phyloP scores from a whole-genome alignment of 78 protist genomes.

The Dictyostelium citrinum region DNA sequence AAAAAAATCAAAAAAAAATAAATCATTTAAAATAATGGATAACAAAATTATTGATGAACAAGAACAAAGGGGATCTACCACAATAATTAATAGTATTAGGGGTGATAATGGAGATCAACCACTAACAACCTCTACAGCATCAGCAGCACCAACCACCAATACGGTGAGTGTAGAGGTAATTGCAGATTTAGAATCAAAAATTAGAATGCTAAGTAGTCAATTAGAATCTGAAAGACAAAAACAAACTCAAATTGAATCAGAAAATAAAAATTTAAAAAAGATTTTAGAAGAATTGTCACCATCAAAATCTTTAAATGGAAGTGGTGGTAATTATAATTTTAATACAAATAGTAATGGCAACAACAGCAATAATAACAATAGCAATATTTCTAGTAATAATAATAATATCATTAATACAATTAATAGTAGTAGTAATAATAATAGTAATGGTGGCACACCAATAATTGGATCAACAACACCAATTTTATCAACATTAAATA shows the following conservation, averaged over 20 bases:
- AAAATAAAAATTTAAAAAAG: conserved; percentile 30
- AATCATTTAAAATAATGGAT: not conserved
- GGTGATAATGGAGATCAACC: not conserved
- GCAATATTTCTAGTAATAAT: too few species aligned
- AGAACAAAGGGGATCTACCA: not conserved
- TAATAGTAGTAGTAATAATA: not conserved
- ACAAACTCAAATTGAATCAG: conserved; percentile 13
- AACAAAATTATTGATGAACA: not conserved
- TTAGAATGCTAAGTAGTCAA: conserved; percentile 1
- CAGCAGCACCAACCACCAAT: not conserved
- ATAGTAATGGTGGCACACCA: not conserved
- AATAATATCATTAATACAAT: not conserved
- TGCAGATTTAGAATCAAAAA: conserved; percentile 24
- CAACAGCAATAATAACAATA: not conserved
- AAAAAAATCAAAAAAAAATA: not conserved
- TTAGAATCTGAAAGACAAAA: conserved; percentile 27
- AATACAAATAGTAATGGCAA: not conserved
- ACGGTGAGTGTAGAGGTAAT: not conserved
- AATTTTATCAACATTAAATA: not conserved
- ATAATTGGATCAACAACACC: not conserved
- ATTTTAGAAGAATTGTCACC: conserved; percentile 18
- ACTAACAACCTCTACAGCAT: not conserved
- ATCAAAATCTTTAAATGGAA: not conserved
- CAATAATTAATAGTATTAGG: not conserved
- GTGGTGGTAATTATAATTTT: not conserved